Base-by-base conservation (phyloP, 306 rosid species). In the Cyclanthera cordifolia region DNA sequence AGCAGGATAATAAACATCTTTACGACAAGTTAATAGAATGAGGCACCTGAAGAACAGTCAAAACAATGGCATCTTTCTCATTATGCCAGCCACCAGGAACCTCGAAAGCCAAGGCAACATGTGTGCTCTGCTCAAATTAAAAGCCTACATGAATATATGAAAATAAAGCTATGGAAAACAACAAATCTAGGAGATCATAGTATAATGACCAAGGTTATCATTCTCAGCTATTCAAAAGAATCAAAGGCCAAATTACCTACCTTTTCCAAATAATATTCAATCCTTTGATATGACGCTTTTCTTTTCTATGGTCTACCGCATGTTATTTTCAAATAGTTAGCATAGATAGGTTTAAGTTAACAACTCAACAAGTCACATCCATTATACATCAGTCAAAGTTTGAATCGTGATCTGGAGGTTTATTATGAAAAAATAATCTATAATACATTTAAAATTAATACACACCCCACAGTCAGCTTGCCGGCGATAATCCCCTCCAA, bases 61-160 rank as follows among this genome's bases (percentile, higher is more conserved):
- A 81, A 72, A 88, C 81, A 55, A 91, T 66, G 66, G 99, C 88
- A 72, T 90, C 90, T 81, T 84, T 88, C 82, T 94, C 99, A 11
- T 86, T 59, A 20, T 79, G 89, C 99, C 99, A 94, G 47, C 99
- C 99, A 39, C 99, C 97, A 39, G 99, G 96, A 50, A 88, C 95
- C 77, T 94, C 99, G 81, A 94, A 94, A 60, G 99, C 99, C 81
- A 94, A 84, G 70, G 96, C 99, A 85, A 94, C 46, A 70, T 94
- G 99, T 30, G 99, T 75, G 75, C 57, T 80, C 99, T 94, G 83
- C 52, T 20, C 60, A 24, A 51, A 68, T 53, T 60, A 75, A 74
- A 32, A 75, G 27, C 47, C 30, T 20, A 76, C 11, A 74, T 28
- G 34, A 54, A 78, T n/a, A 25, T 59, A 70, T 53, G 65, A 50